phyloP scores from a whole-genome alignment of 192 early-diverging fungal genomes.

The Coemansia sp. region DNA sequence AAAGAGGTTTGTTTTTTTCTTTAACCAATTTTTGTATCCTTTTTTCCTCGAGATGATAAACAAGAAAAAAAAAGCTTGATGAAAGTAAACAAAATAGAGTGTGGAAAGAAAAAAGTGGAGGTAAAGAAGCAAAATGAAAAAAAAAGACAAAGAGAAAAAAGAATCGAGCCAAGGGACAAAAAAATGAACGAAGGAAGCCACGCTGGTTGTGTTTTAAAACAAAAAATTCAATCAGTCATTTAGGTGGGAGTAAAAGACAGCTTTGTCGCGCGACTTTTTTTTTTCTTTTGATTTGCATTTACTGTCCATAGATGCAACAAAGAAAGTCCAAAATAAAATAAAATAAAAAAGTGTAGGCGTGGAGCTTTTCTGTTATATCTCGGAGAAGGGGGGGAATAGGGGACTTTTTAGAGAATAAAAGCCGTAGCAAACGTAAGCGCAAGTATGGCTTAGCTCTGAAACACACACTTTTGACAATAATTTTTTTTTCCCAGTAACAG shows the following conservation, averaged over 20 bases:
- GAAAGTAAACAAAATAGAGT: too few relatives aligned
- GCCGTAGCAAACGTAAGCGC: too few relatives aligned
- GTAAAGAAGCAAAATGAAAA: neutral
- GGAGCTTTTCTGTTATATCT: too few relatives aligned
- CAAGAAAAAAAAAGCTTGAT: too few relatives aligned
- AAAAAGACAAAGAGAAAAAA: neutral
- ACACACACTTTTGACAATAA: too few relatives aligned
- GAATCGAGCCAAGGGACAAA: neutral
- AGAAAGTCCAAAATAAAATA: neutral
- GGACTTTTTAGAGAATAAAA: too few relatives aligned
- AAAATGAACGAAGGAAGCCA: neutral
- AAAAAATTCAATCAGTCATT: neutral
- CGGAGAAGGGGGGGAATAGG: neutral
- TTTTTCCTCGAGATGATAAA: too few relatives aligned
- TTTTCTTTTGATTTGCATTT: neutral
- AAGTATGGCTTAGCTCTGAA: too few relatives aligned
- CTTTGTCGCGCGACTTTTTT: slow-evolving; percentile 3
- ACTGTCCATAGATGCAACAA: neutral
- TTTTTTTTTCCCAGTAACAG: too few relatives aligned
- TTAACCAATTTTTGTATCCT: too few relatives aligned
- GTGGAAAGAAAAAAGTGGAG: too few relatives aligned
- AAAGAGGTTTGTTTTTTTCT: neutral
- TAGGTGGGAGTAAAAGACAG: neutral
- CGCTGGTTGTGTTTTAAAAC: slow-evolving; percentile 1
- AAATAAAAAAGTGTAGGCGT: neutral